Evolutionary conservation across 2,329 filamentous ascomycete genomes (phyloP).

Genomic region (Talaromyces sp.): DNA sequence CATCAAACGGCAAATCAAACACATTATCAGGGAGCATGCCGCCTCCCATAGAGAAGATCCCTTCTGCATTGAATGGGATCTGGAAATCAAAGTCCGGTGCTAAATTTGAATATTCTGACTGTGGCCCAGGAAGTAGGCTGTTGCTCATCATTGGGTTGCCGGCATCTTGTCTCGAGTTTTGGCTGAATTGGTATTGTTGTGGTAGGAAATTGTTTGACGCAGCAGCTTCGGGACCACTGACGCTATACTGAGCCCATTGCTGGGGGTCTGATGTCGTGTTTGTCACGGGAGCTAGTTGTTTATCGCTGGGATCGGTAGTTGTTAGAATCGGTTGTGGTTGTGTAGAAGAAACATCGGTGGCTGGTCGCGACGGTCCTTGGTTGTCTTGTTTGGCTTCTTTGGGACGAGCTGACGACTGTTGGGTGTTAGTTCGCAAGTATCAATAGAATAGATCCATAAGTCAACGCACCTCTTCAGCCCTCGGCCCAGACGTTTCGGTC

Average conservation of each 20-base stretch:
- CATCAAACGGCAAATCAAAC: slow-evolving; percentile 18
- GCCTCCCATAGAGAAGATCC: slow-evolving; percentile 27
- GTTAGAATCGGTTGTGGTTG: neutral
- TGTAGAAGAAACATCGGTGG: neutral
- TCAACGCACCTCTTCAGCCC: slow-evolving; percentile 14
- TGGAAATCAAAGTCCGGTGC: slow-evolving; percentile 25
- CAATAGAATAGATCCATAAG: neutral
- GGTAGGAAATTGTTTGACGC: slow-evolving; percentile 15
- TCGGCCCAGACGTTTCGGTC: slow-evolving; percentile 20
- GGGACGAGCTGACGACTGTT: neutral
- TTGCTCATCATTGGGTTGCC: slow-evolving; percentile 17
- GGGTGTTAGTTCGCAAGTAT: neutral
- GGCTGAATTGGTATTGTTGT: slow-evolving; percentile 1
- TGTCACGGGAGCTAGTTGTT: neutral
- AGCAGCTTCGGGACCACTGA: slow-evolving; percentile 10
- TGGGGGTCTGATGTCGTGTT: neutral
- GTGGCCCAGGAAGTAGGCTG: slow-evolving; percentile 14
- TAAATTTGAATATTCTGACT: slow-evolving; percentile 21
- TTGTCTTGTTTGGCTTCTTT: neutral
- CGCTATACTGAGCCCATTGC: slow-evolving; percentile 8
- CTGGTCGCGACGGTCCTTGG: neutral
- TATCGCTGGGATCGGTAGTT: neutral
- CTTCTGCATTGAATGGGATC: slow-evolving; percentile 25
- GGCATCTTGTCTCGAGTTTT: neutral
- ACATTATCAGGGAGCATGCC: slow-evolving; percentile 32